These are phyloP conservation scores for Penicillium corylophilum DNA, from an alignment of 2,329 filamentous ascomycete genomes.

Conservation along the genomic window DNA sequence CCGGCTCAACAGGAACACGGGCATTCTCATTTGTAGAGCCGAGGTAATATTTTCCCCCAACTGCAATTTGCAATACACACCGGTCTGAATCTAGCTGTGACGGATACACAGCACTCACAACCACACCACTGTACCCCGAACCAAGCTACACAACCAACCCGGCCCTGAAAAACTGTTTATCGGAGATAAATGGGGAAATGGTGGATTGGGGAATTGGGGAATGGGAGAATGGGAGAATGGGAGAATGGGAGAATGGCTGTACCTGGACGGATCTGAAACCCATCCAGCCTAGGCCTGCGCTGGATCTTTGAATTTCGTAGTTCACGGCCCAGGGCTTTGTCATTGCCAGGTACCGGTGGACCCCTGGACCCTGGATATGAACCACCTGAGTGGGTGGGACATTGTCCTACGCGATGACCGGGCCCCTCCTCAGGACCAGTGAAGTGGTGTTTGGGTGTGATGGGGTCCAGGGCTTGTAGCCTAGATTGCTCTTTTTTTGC, in stretches of 20 bases:
- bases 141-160: not conserved
- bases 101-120: not conserved
- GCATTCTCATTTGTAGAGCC: not conserved
- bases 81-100: not conserved
- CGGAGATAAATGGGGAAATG: no score
- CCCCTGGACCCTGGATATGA: constrained; percentile 5
- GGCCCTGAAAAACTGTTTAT: not conserved
- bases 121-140: not conserved
- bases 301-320: constrained; percentile 7
- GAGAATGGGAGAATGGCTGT: no score
- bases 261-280: not conserved
- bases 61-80: not conserved
- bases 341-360: constrained; percentile 16
- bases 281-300: not conserved
- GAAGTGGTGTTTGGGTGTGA: not conserved
- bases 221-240: no score
- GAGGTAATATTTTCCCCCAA: not conserved
- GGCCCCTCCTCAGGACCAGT: not conserved
- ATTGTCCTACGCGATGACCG: not conserved
- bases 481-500: not conserved
- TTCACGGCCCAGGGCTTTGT: constrained; percentile 7
- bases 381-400: constrained; percentile 2
- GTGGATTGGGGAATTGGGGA: no score
- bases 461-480: not conserved
- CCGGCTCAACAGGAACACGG: not conserved